These are phyloP conservation scores for Oryza coarctata DNA, from an alignment of 176 grass and related monocot genomes.

Conservation along the genomic window DNA sequence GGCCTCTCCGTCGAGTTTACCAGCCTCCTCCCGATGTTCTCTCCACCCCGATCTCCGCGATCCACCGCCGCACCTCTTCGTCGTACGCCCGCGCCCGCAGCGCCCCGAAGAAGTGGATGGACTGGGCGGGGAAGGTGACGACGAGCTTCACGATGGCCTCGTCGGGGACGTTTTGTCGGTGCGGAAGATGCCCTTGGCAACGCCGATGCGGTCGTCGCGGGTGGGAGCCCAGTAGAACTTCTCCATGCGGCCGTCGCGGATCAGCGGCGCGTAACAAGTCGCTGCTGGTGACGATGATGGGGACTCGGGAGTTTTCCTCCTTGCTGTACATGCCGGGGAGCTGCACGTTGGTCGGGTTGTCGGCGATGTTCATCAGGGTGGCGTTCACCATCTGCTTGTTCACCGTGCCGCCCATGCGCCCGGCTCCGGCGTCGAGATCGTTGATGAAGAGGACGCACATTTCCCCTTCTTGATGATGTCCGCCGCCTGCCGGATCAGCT, in stretches of 20 bases:
- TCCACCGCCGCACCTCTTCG: conserved; percentile 59
- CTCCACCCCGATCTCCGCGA: conserved; percentile 25
- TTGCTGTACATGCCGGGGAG: conserved; percentile 79
- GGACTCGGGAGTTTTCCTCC: conserved; percentile 64
- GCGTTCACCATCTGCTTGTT: conserved; percentile 92
- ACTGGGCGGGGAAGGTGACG: conserved; percentile 54
- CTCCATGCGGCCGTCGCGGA: conserved; percentile 76
- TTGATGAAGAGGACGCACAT: conserved; percentile 85
- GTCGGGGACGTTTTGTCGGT: conserved; percentile 32
- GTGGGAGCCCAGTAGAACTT: conserved; percentile 90
- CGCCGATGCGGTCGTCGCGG: conserved; percentile 64
- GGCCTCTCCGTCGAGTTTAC: conserved; percentile 56
- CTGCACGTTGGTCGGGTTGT: conserved; percentile 78
- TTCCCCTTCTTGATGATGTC: conserved; percentile 70
- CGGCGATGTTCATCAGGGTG: conserved; percentile 78
- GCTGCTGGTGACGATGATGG: conserved; percentile 71
- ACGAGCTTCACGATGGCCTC: conserved; percentile 43
- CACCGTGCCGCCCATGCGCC: conserved; percentile 68
- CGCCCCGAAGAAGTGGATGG: conserved; percentile 64
- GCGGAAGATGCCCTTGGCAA: conserved; percentile 73
- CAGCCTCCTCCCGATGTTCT: conserved; percentile 45
- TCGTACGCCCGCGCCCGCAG: conserved; percentile 52
- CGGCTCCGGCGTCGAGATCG: conserved; percentile 70
- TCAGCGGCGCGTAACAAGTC: conserved; percentile 80
- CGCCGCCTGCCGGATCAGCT: conserved; percentile 69